Evolutionary conservation across 176 grass and related monocot genomes (phyloP), one percentile per base, ranked within the genome.

Genomic region (Musa beccarii): DNA sequence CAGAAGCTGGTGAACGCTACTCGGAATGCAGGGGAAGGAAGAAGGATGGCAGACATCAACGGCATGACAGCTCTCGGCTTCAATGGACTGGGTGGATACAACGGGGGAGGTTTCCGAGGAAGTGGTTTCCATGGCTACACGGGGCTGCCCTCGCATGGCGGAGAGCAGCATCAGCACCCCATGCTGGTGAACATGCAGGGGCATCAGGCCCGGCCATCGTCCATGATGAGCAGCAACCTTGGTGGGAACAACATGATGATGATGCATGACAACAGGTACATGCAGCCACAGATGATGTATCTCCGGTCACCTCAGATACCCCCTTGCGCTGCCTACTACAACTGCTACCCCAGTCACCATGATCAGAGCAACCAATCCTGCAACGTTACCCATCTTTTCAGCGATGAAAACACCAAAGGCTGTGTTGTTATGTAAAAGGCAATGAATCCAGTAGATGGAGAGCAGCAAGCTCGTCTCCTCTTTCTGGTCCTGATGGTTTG

Each of bases 341-440:
- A 28, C 12, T 57, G 49, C 14, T 43, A 76, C n/a, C 59, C 74
- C 25, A 52, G 43, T 76, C 74, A 61, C 16, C 15, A 65, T n/a
- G 25, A 49, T 10, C 16, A 3, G 10, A 76, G 11, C 59, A n/a
- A 52, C 15, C 59, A 9, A 13, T 28, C 56, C 2, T 22, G 16
- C 29, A 51, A 63, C 64, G 29, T 50, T 13, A 64, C 59, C 24
- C 74, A 76, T 64, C 43, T 76, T 25, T 76, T 64, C 59, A 76
- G 74, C 52, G 74, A 76, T 76, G 74, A 76, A 17, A 76, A 76
- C 74, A 76, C 74, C 57, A 76, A n/a, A 51, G 59, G 74, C 11
- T 76, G 74, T 15, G 43, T 62, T 14, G n/a, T 76, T 17, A 76
- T 76, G 74, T 76, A 76, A 19, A 63, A 9, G 28, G 17, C 19